Conservation (phyloP, 2,329 filamentous ascomycete genomes). For the Diaporthe humulicola region DNA sequence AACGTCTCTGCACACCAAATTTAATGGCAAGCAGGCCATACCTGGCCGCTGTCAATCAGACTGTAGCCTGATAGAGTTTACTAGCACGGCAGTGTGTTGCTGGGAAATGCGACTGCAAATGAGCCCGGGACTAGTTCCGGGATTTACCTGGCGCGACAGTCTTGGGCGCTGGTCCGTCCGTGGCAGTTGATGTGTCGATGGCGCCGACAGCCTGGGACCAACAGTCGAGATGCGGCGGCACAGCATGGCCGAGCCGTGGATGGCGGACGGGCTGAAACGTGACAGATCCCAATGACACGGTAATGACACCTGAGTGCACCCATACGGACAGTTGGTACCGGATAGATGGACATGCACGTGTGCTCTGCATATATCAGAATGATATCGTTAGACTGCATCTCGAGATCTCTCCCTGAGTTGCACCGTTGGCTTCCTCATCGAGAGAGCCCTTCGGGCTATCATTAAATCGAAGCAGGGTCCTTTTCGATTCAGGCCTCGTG, state of each 20-base stretch:
- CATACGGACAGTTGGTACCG: background rate
- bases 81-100: background rate
- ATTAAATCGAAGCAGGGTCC: background rate
- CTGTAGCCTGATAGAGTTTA: background rate
- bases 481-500: background rate
- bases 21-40: background rate
- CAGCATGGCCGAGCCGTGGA: conserved; percentile 13
- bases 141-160: background rate
- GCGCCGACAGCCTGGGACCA: conserved; percentile 13
- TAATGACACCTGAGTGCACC: background rate
- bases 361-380: background rate
- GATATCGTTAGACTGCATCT: background rate
- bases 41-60: background rate
- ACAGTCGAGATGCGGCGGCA: conserved; percentile 2
- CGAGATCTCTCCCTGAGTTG: background rate
- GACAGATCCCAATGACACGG: conserved; percentile 9
- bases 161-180: background rate
- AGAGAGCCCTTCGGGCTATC: conserved; percentile 11
- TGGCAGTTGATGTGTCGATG: background rate
- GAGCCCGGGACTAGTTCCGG: background rate
- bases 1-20: background rate
- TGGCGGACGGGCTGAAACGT: conserved; percentile 6
- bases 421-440: background rate
- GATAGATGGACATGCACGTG: background rate
- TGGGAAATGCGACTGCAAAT: background rate